Conservation (phyloP, 768 basidiomycete species). For the Boletus tomentosulus region DNA sequence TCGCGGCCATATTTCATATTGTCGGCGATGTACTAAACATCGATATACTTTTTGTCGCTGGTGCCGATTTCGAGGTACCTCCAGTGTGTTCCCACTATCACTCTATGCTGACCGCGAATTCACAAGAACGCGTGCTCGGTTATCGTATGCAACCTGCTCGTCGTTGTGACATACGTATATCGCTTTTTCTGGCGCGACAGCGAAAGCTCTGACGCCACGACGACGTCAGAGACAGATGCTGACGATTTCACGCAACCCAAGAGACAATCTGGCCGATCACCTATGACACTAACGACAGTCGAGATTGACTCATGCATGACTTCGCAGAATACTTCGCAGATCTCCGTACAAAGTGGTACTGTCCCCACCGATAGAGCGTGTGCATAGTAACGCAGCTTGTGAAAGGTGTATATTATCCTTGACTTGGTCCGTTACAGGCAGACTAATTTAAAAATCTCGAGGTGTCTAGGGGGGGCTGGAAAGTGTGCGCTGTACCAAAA, state of each 20-base stretch:
- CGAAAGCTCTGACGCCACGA: not conserved
- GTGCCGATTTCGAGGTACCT: conserved; percentile 8
- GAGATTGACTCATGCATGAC: not conserved
- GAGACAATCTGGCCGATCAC: not conserved
- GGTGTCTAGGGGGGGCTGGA: no score
- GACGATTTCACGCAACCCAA: conserved; percentile 5
- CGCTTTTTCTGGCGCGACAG: not conserved
- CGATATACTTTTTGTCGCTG: not conserved
- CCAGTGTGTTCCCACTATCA: not conserved
- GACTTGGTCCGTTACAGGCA: no score
- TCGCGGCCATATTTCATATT: conserved; percentile 9
- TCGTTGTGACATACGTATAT: conserved; percentile 14
- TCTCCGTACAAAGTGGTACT: not conserved
- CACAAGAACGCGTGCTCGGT: conserved; percentile 5
- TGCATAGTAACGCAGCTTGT: no score
- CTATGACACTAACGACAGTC: not conserved
- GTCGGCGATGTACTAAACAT: not conserved
- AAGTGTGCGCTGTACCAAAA: not conserved
- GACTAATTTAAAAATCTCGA: no score
- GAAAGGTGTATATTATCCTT: not conserved
- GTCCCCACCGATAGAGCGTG: not conserved
- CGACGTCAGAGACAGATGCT: not conserved
- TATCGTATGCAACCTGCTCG: conserved; percentile 16
- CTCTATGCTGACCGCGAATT: not conserved
- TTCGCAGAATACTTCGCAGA: not conserved